phyloP scores from a whole-genome alignment of 768 basidiomycete genomes.

The Auricularia heimuer region DNA sequence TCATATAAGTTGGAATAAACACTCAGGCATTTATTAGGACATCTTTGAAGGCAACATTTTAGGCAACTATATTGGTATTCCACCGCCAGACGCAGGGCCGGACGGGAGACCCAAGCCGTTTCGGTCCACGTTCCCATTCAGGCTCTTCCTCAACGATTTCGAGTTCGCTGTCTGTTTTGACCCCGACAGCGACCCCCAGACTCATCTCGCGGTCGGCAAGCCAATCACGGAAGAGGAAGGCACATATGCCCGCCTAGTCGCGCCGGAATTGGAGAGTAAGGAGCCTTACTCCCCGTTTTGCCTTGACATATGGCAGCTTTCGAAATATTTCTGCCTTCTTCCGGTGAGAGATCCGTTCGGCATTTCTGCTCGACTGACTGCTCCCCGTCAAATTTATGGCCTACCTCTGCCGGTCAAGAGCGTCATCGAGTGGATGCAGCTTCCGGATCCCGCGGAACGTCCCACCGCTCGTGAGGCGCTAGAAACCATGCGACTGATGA shows the following conservation, averaged over 20 bases:
- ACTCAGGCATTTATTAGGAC: not conserved
- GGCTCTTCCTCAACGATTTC: not conserved
- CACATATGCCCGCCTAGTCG: not conserved
- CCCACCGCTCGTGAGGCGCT: not conserved
- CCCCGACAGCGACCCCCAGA: not conserved
- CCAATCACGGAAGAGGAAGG: not conserved
- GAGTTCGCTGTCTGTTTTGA: not conserved
- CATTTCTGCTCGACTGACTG: not conserved
- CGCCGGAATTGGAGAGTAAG: not conserved
- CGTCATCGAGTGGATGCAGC: not conserved
- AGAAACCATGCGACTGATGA: not conserved
- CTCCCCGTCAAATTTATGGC: not conserved
- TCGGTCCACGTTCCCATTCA: not conserved
- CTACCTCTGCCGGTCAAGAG: not conserved
- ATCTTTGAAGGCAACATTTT: not conserved
- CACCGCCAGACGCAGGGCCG: not conserved
- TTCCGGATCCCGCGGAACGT: not conserved
- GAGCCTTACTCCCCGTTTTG: not conserved
- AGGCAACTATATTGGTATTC: not conserved
- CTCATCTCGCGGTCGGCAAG: not conserved
- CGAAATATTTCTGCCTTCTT: not conserved
- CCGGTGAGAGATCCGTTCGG: not conserved
- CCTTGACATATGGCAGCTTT: not conserved
- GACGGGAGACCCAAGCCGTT: not conserved
- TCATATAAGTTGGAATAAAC: not conserved